A percentile compares a stretch with the other conserved stretches of the same genome.
Conservation (phyloP, 1,284 basidiomycete genomes). For the Kalmanozyma brasiliensis region DNA sequence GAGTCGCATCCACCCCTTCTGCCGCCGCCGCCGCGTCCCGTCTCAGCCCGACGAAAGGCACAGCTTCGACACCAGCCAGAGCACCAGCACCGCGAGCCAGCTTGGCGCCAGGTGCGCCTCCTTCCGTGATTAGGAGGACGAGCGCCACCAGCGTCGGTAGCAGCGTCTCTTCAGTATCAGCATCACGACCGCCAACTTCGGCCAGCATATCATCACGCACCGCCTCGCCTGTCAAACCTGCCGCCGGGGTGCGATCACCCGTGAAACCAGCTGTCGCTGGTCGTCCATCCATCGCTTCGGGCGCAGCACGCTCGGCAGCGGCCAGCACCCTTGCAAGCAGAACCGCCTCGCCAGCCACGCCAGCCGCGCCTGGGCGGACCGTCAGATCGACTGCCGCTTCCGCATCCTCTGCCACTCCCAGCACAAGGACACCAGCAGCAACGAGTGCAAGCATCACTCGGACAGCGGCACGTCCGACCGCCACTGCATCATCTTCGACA, state of each 20-base stretch:
- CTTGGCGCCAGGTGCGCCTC: conserved; percentile 15
- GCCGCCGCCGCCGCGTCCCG: conserved; percentile 18
- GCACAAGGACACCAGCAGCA: conserved; percentile 26
- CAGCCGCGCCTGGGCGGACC: conserved; percentile 20
- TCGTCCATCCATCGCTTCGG: conserved; percentile 25
- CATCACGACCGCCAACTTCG: conserved; percentile 25
- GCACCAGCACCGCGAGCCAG: conserved; percentile 16
- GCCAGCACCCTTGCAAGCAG: conserved; percentile 30
- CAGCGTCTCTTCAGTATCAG: conserved; percentile 24
- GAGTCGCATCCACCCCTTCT: conserved; percentile 10
- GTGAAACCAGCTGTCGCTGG: conserved; percentile 34
- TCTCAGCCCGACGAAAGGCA: conserved; percentile 39
- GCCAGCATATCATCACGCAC: conserved; percentile 22
- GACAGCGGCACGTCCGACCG: conserved; percentile 11
- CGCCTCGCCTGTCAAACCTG: conserved; percentile 30
- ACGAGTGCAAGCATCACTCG: conserved; percentile 6
- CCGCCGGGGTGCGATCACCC: conserved; percentile 26
- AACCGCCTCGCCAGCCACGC: conserved; percentile 32
- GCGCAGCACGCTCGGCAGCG: conserved; percentile 29
- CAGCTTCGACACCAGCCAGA: conserved; percentile 28
- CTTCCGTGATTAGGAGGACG: conserved; percentile 20
- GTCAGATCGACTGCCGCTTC: conserved; percentile 10
- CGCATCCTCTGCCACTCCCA: conserved; percentile 11
- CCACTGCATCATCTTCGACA: conserved; percentile 13
- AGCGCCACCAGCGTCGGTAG: conserved; percentile 30